These are phyloP conservation scores for Fagus crenata DNA, from an alignment of 306 rosid genomes.

Conservation along the genomic window DNA sequence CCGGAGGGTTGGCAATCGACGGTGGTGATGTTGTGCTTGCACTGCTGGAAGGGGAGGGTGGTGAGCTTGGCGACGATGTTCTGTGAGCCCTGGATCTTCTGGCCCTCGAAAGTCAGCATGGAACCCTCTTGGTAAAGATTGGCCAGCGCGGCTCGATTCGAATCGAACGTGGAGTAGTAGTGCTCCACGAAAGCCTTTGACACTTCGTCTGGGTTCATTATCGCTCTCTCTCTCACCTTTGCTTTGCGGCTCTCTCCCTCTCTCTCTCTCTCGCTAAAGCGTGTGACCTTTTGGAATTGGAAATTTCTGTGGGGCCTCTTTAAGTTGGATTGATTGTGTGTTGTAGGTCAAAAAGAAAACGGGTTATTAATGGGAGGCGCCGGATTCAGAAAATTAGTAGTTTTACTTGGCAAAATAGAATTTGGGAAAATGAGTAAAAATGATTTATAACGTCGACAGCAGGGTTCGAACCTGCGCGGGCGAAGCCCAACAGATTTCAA, in stretches of 20 bases:
- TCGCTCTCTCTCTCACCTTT: not conserved
- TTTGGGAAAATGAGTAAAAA: not conserved
- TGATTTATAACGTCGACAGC: not conserved
- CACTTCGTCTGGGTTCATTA: slow-evolving; percentile 82
- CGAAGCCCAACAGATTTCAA: slow-evolving; percentile 39
- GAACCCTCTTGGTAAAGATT: slow-evolving; percentile 73
- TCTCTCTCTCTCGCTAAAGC: not conserved
- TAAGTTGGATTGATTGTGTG: too few relatives aligned
- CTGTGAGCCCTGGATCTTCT: slow-evolving; percentile 77
- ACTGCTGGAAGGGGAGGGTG: slow-evolving; percentile 85
- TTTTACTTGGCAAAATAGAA: too few relatives aligned
- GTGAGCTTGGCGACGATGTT: slow-evolving; percentile 79
- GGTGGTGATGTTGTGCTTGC: slow-evolving; percentile 54
- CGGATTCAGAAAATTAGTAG: too few relatives aligned
- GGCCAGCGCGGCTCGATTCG: slow-evolving; percentile 49
- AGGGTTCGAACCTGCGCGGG: slow-evolving; percentile 40
- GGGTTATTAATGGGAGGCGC: too few relatives aligned
- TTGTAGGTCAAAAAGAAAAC: too few relatives aligned
- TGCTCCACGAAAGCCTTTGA: slow-evolving; percentile 92
- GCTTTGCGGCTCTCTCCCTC: not conserved
- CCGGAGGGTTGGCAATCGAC: slow-evolving; percentile 64
- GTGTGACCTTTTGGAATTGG: not conserved
- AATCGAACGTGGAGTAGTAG: slow-evolving; percentile 75
- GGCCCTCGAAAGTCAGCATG: slow-evolving; percentile 92
- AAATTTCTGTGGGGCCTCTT: too few relatives aligned